A percentile compares a stretch with the other conserved stretches of the same genome.
Conservation (phyloP, 192 early-diverging fungal genomes). For the Coemansia pectinata region DNA sequence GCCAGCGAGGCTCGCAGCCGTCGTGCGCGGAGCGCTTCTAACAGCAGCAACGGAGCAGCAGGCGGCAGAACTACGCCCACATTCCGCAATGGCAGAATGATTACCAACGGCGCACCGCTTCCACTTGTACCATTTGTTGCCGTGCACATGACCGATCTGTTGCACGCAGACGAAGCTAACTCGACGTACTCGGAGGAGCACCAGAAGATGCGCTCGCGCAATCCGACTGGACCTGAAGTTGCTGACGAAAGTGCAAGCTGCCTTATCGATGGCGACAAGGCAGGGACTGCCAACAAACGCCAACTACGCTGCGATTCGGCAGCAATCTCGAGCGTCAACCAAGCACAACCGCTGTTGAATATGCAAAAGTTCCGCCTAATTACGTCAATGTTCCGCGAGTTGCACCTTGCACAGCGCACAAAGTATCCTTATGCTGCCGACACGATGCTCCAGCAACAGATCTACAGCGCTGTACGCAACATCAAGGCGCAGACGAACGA, state of each 20-base stretch:
- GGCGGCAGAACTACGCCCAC: slow-evolving; percentile 21
- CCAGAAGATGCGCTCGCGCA: slow-evolving; percentile 51
- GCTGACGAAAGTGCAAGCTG: neutral
- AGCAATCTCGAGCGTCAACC: slow-evolving; percentile 41
- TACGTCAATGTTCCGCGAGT: slow-evolving; percentile 56
- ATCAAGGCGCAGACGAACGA: slow-evolving; percentile 54
- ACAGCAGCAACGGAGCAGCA: slow-evolving; percentile 32
- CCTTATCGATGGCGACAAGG: neutral
- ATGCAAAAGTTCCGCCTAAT: slow-evolving; percentile 58
- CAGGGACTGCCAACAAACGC: neutral
- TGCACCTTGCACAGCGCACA: slow-evolving; percentile 53
- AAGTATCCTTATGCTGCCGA: slow-evolving; percentile 55
- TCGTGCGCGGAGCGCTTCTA: slow-evolving; percentile 46
- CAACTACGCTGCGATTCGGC: slow-evolving; percentile 36
- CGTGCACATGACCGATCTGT: slow-evolving; percentile 58
- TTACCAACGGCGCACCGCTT: slow-evolving; percentile 39
- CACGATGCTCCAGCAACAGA: slow-evolving; percentile 54
- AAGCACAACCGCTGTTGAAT: slow-evolving; percentile 55
- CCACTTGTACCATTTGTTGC: slow-evolving; percentile 57
- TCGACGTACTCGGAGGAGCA: slow-evolving; percentile 55
- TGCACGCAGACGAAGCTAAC: slow-evolving; percentile 58
- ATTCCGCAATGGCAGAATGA: slow-evolving; percentile 41
- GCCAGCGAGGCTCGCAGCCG: slow-evolving; percentile 24
- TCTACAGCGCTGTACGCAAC: slow-evolving; percentile 52
- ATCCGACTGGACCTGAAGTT: slow-evolving; percentile 22